Evolutionary conservation across 1,284 basidiomycete genomes (phyloP), one percentile per base, ranked within the genome.

Genomic region (Fomitopsis palustris): DNA sequence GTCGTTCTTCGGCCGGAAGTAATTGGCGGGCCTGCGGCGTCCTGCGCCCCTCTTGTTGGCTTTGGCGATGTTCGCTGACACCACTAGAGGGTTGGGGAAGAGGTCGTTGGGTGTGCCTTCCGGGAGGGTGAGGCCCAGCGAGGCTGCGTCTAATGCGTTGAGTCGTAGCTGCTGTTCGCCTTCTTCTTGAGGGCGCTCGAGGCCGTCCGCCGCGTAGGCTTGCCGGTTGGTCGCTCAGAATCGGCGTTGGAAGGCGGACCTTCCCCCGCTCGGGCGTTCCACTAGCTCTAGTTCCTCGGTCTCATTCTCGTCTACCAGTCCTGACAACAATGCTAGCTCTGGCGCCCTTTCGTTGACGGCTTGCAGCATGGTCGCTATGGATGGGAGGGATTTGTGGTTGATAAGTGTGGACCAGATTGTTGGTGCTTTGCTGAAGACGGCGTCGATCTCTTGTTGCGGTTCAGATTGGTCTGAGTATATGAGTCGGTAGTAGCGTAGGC

Each of bases 1-100:
- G 49, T 76, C 70, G 54, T 75, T 73, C 53, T 67, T 69, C 0
- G 71, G 71, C 49, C 67, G 74, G 62, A 17, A 73, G 73, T 0
- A 71, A 16, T 41, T 69, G 67, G 1, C 61, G 57, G 33, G 71
- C 65, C 7, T 59, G 27, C 14, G 62, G 38, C 2, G 61, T 41
- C n/a, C 43, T 29, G 21, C 16, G 9, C 14, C 16, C 17, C 12
- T 14, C 47, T 3, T 5, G 5, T n/a, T 16, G 25, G 5, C 45
- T 6, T 16, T 39, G 12, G 12, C 38, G 4, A 39, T 4, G 31
- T 39, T 6, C 5, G 38, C 38, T 5, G 12, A 14, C n/a, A 19
- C 38, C 4, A 16, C 38, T 5, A 39, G 38, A 4, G 38, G 38
- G 5, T 6, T 14, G 5, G 23, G 45, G 23, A 47, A 29, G 7